Conservation (phyloP, 169 alveolate genomes). For the Plasmodium falciparum region DNA sequence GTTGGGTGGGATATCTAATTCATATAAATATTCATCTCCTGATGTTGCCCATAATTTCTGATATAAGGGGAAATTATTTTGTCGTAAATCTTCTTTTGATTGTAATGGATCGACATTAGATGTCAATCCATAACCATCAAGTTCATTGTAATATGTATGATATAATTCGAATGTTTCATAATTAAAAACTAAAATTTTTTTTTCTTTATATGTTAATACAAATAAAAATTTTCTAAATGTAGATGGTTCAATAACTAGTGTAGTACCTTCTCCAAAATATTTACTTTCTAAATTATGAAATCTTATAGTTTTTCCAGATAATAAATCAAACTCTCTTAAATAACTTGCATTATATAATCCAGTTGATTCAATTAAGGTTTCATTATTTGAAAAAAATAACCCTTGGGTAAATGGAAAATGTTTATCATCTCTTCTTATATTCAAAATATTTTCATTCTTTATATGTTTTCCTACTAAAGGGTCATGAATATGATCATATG, state of each 20-base stretch:
- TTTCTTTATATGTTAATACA: conserved; percentile 77
- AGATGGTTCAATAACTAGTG: conserved; percentile 80
- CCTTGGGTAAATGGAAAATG: conserved; percentile 82
- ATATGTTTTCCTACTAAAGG: conserved; percentile 12
- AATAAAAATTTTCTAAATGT: conserved; percentile 75
- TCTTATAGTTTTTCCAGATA: conserved; percentile 65
- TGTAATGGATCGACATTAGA: conserved; percentile 70
- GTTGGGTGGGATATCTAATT: conserved; percentile 69
- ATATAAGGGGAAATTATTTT: conserved; percentile 35
- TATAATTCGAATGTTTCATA: conserved; percentile 61
- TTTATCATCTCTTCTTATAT: neutral
- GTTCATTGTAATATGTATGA: conserved; percentile 26
- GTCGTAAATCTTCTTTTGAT: conserved; percentile 12
- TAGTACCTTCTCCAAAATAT: conserved; percentile 80
- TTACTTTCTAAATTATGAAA: conserved; percentile 32
- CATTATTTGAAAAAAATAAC: conserved; percentile 49
- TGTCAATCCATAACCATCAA: conserved; percentile 81
- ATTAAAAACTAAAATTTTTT: conserved; percentile 73
- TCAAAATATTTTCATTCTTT: conserved; percentile 8
- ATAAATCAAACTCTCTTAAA: conserved; percentile 69
- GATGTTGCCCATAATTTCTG: conserved; percentile 81
- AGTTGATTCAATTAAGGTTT: conserved; percentile 71
- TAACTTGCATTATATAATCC: conserved; percentile 74
- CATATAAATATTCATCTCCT: conserved; percentile 76
- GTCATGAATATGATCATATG: conserved; percentile 56